Evolutionary conservation across 129 eudicot species (phyloP), one percentile per base, ranked within the genome.

Genomic region (Helianthus tuberosus): DNA sequence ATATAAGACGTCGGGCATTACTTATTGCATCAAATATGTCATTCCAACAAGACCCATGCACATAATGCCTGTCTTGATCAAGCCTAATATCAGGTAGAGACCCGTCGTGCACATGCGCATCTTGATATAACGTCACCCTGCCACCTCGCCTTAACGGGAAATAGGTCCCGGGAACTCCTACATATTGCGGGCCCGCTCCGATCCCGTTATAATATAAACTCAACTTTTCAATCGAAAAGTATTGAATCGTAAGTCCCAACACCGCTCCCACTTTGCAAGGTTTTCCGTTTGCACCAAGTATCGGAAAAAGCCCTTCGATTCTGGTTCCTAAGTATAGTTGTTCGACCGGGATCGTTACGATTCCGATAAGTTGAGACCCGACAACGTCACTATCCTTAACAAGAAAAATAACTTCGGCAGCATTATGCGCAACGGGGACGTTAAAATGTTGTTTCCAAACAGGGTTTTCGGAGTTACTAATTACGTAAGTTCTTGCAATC

Each of bases 111-210:
- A 95, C 96, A 81, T 91, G 99, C 49, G 99, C 97, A 89, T 95
- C 99, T 78, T 95, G 99, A 84, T 95, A 95, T 6, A 95, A 87
- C 20, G 89, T 95, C 48, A 95, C 94, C 39, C 65, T 81, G 41
- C 99, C 99, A 13, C 97, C 99, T 84, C 50, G 87, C 80, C 99
- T 83, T 41, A 95, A 89, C 14, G 99, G 97, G 73, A 95, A 95
- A 76, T 91, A 95, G 9, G 99, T 95, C 48, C 89, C 90, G 0
- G 83, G 86, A 68, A 82, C 72, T 5, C 82, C 86, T 14, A 64
- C 1, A 64, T 64, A 64, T 50, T 69, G 61, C 0, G 90, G 92
- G 48, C 87, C 88, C 27, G 90, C 96, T 49, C 99, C 99, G 70
- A 95, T 82, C 52, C 99, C 99, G 12, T 89, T 74, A 76, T 80